These are phyloP conservation scores for Micractinium sp. DNA, from an alignment of 139 green algal genomes.

Conservation along the genomic window DNA sequence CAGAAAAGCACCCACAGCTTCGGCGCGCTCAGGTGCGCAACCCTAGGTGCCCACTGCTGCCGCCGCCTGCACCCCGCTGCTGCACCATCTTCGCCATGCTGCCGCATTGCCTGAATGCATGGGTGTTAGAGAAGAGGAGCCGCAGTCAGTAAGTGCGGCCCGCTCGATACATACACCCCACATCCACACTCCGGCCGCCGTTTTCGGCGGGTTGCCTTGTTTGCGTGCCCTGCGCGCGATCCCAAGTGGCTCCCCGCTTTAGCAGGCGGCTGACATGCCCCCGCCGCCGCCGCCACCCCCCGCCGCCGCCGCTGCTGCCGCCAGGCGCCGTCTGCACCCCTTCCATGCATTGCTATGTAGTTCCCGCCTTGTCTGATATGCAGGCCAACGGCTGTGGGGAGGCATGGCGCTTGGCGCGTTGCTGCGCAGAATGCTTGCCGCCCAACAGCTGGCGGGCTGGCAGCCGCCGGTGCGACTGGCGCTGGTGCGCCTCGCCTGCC, in stretches of 20 bases:
- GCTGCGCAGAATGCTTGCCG: not conserved
- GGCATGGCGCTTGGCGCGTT: not conserved
- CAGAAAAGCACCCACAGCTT: too few species aligned
- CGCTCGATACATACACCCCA: too few species aligned
- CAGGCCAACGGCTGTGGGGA: not conserved
- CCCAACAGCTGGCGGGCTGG: not conserved
- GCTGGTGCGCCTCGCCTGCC: not conserved
- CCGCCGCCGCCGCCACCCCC: not conserved
- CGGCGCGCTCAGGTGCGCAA: too few species aligned
- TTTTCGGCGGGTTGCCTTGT: conserved; percentile 1
- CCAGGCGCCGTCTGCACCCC: not conserved
- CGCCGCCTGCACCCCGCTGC: too few species aligned
- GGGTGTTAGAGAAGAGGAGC: too few species aligned
- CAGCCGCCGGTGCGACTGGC: not conserved
- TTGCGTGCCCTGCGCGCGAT: not conserved
- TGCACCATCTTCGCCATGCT: too few species aligned
- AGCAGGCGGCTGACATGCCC: conserved; percentile 9
- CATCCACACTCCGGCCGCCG: not conserved
- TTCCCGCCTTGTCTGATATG: not conserved
- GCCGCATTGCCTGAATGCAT: too few species aligned
- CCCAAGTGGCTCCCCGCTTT: not conserved
- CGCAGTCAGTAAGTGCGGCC: too few species aligned
- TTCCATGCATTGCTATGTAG: not conserved
- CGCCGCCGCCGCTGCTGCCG: not conserved
- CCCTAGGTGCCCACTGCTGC: too few species aligned